Conservation (phyloP, 495 filamentous ascomycete species). For the Lophium mytilinum region DNA sequence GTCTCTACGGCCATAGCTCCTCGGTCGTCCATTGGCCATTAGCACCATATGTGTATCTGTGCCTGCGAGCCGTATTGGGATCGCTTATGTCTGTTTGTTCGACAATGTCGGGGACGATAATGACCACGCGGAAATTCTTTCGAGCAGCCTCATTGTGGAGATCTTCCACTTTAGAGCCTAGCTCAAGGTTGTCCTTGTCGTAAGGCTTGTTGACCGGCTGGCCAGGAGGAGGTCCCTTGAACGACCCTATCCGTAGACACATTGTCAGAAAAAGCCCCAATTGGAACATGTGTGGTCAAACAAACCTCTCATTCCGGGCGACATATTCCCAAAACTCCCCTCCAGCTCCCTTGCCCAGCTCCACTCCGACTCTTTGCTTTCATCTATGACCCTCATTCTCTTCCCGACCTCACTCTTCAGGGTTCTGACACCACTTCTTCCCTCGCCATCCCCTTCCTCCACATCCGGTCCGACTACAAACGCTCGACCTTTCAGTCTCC, state of each 20-base stretch:
- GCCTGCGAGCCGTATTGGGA: slow-evolving; percentile 53
- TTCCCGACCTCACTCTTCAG: slow-evolving; percentile 42
- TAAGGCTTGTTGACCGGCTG: slow-evolving; percentile 41
- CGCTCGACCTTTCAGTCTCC: slow-evolving; percentile 72
- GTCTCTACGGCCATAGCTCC: slow-evolving; percentile 65
- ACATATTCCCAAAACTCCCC: slow-evolving; percentile 80
- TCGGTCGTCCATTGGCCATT: slow-evolving; percentile 60
- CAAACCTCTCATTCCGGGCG: slow-evolving; percentile 48
- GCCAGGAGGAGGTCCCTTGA: slow-evolving; percentile 70
- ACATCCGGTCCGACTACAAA: slow-evolving; percentile 47
- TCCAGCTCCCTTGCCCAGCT: slow-evolving; percentile 58
- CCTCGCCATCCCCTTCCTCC: slow-evolving; percentile 34
- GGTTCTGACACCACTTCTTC: slow-evolving; percentile 38
- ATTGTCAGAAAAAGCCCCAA: neutral
- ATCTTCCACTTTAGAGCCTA: slow-evolving; percentile 63
- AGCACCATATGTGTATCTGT: slow-evolving; percentile 53
- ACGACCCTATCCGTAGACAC: slow-evolving; percentile 44
- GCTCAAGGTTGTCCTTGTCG: slow-evolving; percentile 44
- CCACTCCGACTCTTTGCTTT: slow-evolving; percentile 26
- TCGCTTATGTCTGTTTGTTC: slow-evolving; percentile 70
- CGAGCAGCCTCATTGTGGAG: slow-evolving; percentile 61
- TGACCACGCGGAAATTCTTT: slow-evolving; percentile 74
- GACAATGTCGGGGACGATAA: slow-evolving; percentile 72
- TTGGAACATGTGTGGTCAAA: neutral
- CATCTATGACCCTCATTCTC: slow-evolving; percentile 35